phyloP scores from a whole-genome alignment of 2,329 filamentous ascomycete genomes.

The Pseudonectria foliicola region DNA sequence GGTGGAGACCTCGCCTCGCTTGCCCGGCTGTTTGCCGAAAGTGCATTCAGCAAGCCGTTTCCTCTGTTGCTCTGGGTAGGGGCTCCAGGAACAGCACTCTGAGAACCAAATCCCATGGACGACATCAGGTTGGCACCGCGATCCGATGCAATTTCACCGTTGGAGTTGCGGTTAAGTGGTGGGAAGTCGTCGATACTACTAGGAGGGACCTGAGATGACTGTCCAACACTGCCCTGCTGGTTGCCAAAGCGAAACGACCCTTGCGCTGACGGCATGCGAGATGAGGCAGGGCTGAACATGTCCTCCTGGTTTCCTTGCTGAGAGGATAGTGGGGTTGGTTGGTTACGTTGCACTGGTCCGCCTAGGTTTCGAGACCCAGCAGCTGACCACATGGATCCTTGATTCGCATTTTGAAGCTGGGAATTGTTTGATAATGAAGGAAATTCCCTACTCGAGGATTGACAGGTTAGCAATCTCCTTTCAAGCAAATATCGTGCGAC shows the following conservation, averaged over 20 bases:
- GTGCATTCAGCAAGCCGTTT: constrained; percentile 56
- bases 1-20: constrained; percentile 43
- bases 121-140: constrained; percentile 45
- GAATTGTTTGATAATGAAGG: constrained; percentile 57
- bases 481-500: too few relatives aligned
- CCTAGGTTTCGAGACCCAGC: constrained; percentile 41
- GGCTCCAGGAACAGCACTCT: constrained; percentile 30
- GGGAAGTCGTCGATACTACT: constrained; percentile 54
- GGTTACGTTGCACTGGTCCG: constrained; percentile 43
- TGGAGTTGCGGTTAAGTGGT: constrained; percentile 49
- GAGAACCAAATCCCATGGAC: constrained; percentile 46
- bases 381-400: constrained; percentile 49
- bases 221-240: constrained; percentile 37
- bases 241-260: constrained; percentile 48
- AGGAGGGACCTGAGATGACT: constrained; percentile 40
- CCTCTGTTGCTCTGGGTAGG: constrained; percentile 39
- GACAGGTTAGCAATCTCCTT: neutral
- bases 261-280: constrained; percentile 31
- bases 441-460: constrained; percentile 51
- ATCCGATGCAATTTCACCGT: constrained; percentile 52
- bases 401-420: constrained; percentile 42
- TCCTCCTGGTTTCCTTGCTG: constrained; percentile 46
- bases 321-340: constrained; percentile 42
- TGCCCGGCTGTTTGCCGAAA: constrained; percentile 51
- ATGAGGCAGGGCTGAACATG: constrained; percentile 36